Base-by-base conservation (phyloP, 2,329 filamentous ascomycete genomes). In the Neopestalotiopsis rosae region DNA sequence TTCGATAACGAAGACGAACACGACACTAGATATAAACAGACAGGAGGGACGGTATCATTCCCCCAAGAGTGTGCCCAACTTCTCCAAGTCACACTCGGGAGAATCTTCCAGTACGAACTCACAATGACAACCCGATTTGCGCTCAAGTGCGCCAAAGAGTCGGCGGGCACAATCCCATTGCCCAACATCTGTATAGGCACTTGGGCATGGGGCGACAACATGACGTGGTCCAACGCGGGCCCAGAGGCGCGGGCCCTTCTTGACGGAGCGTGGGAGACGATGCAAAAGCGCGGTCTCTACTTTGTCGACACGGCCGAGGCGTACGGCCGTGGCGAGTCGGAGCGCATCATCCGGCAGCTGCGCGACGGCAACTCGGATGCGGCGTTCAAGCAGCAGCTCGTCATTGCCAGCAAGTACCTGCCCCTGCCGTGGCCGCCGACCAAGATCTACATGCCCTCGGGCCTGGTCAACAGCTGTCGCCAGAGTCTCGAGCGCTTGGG, bases 271-370 rank as follows among this genome's bases (percentile, higher is more conserved):
- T 69, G 67, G 67, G 58, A 65, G 13, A 56, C 57, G n/a, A 69
- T 69, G 67, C 67, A 61, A 28, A 63, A 62, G 63, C 63, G 66
- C n/a, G 78, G 79, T 14, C 69, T 83, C 30, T 82, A 79, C 67
- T 83, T 83, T 68, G 78, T 84, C 69, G 82, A 84, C 70, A 84
- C 81, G 5, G 81, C 82, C 9, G 79, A 83, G 73, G 79, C 76
- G 17, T 84, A 84, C 70, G 82, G 81, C 56, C 76, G 75, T 32
- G 81, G 82, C 3, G 77, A 82, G 67, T 81, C 79, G 67, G 82
- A 84, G 71, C 75, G 76, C 10, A 82, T 84, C 71, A 79, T 81
- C 67, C 79, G 80, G 3, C 75, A 76, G 28, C 73, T 84, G n/a
- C 78, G 83, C 69, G 72, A 76, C 34, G 80, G 75, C 1, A 75